Base-by-base conservation (phyloP, 192 early-diverging fungal genomes). In the Coemansia sp. region DNA sequence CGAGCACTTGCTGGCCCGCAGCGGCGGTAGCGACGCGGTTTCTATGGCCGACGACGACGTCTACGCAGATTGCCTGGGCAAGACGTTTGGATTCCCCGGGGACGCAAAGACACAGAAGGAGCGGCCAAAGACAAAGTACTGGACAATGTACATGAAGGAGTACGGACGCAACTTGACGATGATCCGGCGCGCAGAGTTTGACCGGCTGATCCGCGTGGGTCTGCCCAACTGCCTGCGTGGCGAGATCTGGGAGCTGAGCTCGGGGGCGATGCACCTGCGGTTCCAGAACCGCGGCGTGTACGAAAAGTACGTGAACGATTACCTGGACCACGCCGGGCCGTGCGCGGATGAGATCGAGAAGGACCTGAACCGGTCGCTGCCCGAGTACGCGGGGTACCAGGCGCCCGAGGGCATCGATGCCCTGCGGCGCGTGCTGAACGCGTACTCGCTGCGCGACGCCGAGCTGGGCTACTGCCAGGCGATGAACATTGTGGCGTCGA, bases 381-480 rank as follows among this genome's bases (percentile, higher is more conserved):
- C 96, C 5, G 96, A 98, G 72, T 97, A 97, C 69, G 63, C 86
- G 3, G 95, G 90, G 0, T 99, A 93, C 81, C 95, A 98, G 73
- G 86, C 74, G 1, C 82, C 85, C 18, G 86, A 98, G 69, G 97
- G 97, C 1, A 97, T 99, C 48, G 84, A 92, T 35, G 87, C 92
- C 5, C 79, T 99, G 42, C 88, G 97, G n/a, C 86, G 94, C 18
- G 95, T 98, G 23, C 77, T 99, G 38, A 90, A 88, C 54, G 89
- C 90, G 2, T 93, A 93, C 63, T 82, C 91, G 18, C 87, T 88
- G 85, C 88, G 86, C 55, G 86, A 92, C 56, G 84, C 91, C 0
- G 93, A 96, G 69, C 86, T 99, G 19, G 97, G 97, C n/a, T 99
- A 99, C 76, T 99, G 97, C 73, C 97, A 99, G 70, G 95, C 97